Base-by-base conservation (phyloP, 2,329 filamentous ascomycete genomes). In the Calonectria henricotiae region DNA sequence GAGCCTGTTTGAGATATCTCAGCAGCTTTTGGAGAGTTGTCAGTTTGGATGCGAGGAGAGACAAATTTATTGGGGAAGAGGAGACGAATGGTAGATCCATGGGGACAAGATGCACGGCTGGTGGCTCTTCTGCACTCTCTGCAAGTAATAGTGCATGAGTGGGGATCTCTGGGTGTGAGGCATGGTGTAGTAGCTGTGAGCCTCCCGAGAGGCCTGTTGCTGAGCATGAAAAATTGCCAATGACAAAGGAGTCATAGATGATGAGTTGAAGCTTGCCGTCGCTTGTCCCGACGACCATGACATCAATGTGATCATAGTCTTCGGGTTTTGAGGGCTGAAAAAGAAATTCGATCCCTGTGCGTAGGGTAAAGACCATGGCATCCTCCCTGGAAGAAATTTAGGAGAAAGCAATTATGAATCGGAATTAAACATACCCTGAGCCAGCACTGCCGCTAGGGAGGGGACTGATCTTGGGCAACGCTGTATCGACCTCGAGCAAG, bases 11-110 rank as follows among this genome's bases (percentile, higher is more conserved):
- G 51, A 98, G 88, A 79, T 99, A 98, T 60, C 94, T 88, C 8
- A 98, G 84, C 13, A 98, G 82, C 73, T 96, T 97, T 76, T 98
- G 94, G 17, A 98, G 83, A 49, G 94, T 93, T 0, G 95, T 97
- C 5, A 94, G 92, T 77, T 97, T 97, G 17, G 93, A 94, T 0
- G 95, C 93, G 13, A 98, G 86, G 5, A 98, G 87, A 32, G 95
- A 94, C 2, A 98, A 85, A 77, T 97, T 94, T 67, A 95, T 90
- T 3, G 93, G 93, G 2, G 91, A 92, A 15, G 91, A 91, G 3
- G 91, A 91, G 58, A 97, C 90, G 78, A 98, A 97, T 0, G 92
- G 90, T n/a, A 98, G 85, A 75, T 97, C 94, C 79, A 97, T 89
- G 1, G 93, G 93, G 0, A 95, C 85, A n/a, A 96, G 83, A 69